A percentile compares a stretch with the other conserved stretches of the same genome.
Evolutionary conservation across 176 grass and related monocot species (phyloP).

Genomic region (Oryza meyeriana): DNA sequence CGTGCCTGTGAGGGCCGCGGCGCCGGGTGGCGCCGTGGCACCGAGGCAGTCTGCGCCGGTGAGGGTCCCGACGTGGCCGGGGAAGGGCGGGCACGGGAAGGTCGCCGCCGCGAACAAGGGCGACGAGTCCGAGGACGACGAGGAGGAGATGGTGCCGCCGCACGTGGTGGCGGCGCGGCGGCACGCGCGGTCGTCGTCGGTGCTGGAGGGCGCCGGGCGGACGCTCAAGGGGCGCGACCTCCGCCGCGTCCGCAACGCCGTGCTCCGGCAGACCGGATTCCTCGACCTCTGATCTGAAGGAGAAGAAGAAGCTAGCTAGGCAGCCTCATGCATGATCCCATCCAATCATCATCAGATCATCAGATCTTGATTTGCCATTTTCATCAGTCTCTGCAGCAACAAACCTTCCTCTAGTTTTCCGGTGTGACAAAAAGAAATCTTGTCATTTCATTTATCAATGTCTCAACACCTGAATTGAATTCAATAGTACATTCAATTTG

Average conservation of each 20-base stretch:
- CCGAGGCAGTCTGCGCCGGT: constrained; percentile 57
- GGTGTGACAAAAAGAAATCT: constrained; percentile 5
- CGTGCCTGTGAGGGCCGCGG: constrained; percentile 8
- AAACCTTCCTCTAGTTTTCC: background rate
- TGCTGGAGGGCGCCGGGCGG: constrained; percentile 57
- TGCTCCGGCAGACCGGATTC: constrained; percentile 53
- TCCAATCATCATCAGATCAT: background rate
- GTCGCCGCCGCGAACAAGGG: background rate
- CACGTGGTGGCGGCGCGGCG: constrained; percentile 56
- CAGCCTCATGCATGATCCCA: background rate
- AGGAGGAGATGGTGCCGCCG: constrained; percentile 53
- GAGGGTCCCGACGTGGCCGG: constrained; percentile 46
- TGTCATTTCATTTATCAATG: background rate
- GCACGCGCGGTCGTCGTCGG: constrained; percentile 48
- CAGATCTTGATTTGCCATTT: background rate
- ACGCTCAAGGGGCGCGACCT: constrained; percentile 62
- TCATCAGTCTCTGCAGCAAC: background rate
- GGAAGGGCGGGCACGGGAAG: background rate
- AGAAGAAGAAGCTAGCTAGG: background rate
- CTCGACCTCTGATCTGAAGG: constrained; percentile 44
- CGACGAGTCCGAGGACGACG: constrained; percentile 30
- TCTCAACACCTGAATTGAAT: constrained; percentile 20
- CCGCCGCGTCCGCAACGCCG: constrained; percentile 56
- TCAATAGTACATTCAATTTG: constrained; percentile 34
- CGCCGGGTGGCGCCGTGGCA: background rate